Percentiles rank a stretch among this genome's conserved stretches.
phyloP scores from a whole-genome alignment of 164 flowering plant species.

The Santalum album region DNA sequence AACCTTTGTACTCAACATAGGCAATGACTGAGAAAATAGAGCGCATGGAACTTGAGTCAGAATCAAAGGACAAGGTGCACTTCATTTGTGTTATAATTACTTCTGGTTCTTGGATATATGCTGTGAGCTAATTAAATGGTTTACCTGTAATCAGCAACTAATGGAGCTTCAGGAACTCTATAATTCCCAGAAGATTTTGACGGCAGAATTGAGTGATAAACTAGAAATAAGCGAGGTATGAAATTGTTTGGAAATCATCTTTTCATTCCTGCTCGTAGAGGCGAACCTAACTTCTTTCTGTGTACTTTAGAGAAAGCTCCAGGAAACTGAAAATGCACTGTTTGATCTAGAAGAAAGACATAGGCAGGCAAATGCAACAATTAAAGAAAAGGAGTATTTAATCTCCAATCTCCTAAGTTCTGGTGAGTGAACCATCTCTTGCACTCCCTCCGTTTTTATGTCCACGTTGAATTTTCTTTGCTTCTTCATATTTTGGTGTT shows the following conservation, averaged over 20 bases:
- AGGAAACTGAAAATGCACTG: constrained; percentile 69
- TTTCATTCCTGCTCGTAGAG: neutral
- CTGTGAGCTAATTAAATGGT: constrained; percentile 4
- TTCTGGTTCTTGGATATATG: neutral
- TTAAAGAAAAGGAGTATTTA: constrained; percentile 87
- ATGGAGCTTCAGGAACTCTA: constrained; percentile 71
- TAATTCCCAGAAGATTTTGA: constrained; percentile 64
- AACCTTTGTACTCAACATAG: constrained; percentile 18
- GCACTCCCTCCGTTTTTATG: too few species aligned
- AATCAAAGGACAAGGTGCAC: constrained; percentile 70
- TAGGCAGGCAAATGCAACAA: constrained; percentile 80
- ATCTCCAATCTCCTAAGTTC: constrained; percentile 82
- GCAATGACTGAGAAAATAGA: constrained; percentile 83
- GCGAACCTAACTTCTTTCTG: neutral
- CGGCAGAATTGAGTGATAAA: constrained; percentile 64
- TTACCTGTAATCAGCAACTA: constrained; percentile 51
- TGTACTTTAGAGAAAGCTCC: constrained; percentile 63
- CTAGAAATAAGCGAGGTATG: constrained; percentile 38
- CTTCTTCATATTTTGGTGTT: too few species aligned
- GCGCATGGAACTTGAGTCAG: constrained; percentile 63
- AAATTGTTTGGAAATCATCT: neutral
- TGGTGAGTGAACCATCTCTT: constrained; percentile 64
- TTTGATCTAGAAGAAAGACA: constrained; percentile 80
- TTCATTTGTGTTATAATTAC: neutral
- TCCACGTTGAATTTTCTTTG: too few species aligned